Evolutionary conservation across 2,329 filamentous ascomycete genomes (phyloP).

Genomic region (Didymosphaeria variabile): DNA sequence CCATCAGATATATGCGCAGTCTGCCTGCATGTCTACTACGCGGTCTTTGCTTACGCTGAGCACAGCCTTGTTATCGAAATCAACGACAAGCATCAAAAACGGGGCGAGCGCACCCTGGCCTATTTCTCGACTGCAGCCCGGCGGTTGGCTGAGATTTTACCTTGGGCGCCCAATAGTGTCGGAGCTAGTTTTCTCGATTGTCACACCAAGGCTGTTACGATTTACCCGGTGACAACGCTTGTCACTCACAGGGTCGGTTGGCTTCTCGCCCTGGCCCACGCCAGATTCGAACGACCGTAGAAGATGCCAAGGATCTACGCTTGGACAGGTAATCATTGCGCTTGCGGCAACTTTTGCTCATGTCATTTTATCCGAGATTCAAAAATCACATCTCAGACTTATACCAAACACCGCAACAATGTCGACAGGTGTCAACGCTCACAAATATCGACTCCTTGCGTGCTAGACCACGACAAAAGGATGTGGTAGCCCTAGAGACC

Average conservation of each 20-base stretch:
- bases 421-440: background rate
- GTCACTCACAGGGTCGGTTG: conserved; percentile 4
- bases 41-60: no score
- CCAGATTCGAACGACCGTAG: conserved; percentile 7
- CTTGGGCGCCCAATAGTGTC: background rate
- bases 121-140: background rate
- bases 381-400: background rate
- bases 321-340: background rate
- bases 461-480: background rate
- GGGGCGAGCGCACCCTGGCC: background rate
- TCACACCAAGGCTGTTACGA: conserved; percentile 7
- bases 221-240: conserved; percentile 11
- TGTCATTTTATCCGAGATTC: background rate
- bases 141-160: conserved; percentile 1
- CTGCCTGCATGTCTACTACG: background rate
- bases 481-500: background rate
- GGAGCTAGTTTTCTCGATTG: background rate
- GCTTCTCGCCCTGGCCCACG: background rate
- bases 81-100: background rate
- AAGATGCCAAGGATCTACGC: conserved; percentile 9
- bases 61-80: background rate
- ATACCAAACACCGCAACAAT: background rate
- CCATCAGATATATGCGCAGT: background rate
- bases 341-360: background rate
- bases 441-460: background rate